Evolutionary conservation across 805 yeast species (phyloP).

Genomic region (Jamesozyma hellenica): DNA sequence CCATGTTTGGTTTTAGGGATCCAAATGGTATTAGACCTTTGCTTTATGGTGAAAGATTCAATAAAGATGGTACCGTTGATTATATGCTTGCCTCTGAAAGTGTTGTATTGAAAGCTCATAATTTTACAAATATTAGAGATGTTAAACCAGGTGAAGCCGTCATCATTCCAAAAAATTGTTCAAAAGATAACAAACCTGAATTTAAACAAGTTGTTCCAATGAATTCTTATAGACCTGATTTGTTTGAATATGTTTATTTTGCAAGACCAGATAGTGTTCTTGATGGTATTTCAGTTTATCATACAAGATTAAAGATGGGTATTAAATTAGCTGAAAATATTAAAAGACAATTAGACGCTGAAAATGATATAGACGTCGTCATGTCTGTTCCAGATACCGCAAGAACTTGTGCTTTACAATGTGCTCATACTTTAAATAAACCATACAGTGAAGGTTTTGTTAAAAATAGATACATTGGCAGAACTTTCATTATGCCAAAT

Average conservation of each 20-base stretch:
- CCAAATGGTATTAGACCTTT: constrained; percentile 95
- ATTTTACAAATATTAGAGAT: constrained; percentile 70
- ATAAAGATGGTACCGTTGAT: constrained; percentile 61
- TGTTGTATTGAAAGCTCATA: constrained; percentile 88
- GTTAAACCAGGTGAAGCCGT: constrained; percentile 94
- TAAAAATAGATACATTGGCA: constrained; percentile 91
- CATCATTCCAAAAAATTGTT: constrained; percentile 69
- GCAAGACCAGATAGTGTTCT: constrained; percentile 95
- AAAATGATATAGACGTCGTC: constrained; percentile 74
- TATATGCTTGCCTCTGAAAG: constrained; percentile 94
- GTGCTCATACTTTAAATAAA: constrained; percentile 68
- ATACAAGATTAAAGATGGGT: constrained; percentile 91
- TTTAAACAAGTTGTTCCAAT: constrained; percentile 78
- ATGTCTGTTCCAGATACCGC: constrained; percentile 98
- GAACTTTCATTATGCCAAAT: constrained; percentile 98
- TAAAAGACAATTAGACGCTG: constrained; percentile 37
- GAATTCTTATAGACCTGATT: constrained; percentile 80
- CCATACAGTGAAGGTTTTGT: constrained; percentile 97
- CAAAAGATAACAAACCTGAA: constrained; percentile 46
- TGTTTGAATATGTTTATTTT: constrained; percentile 94
- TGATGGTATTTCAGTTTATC: constrained; percentile 94
- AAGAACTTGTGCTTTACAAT: constrained; percentile 88
- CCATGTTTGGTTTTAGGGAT: constrained; percentile 90
- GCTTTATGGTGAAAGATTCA: constrained; percentile 70
- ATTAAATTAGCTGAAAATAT: constrained; percentile 73